These are phyloP conservation scores for Eucalyptus guilfoylei DNA, from an alignment of 345 rosid species.

Conservation along the genomic window DNA sequence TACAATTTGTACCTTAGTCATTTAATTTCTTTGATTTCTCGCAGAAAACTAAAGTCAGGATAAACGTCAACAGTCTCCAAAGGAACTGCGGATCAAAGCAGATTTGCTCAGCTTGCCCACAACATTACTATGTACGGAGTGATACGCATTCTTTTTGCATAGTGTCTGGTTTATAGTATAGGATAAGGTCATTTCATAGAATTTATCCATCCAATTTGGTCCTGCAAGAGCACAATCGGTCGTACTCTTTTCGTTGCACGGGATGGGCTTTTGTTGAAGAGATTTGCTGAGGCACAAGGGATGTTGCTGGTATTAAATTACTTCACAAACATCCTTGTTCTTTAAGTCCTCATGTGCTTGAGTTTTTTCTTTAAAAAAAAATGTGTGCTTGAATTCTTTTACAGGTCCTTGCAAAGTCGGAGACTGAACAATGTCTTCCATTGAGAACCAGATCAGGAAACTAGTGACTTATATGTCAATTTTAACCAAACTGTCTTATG, in stretches of 20 bases:
- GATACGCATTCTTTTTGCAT: not conserved
- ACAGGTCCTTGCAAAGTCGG: not conserved
- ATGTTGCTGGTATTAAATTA: not conserved
- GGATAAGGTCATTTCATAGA: not conserved
- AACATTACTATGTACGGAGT: not conserved
- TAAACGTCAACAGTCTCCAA: not conserved
- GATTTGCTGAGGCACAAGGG: not conserved
- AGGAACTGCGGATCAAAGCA: not conserved
- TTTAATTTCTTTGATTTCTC: not conserved
- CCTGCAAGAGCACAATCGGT: not conserved
- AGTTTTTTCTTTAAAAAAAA: accelerated
- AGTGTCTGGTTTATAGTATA: not conserved
- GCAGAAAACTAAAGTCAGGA: not conserved
- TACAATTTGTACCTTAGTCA: too few relatives aligned
- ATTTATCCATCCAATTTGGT: not conserved
- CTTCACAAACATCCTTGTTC: not conserved
- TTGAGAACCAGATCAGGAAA: not conserved
- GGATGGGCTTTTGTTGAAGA: not conserved
- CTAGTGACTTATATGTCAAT: too few relatives aligned
- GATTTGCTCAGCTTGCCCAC: not conserved
- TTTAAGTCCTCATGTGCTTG: not conserved
- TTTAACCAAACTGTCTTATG: too few relatives aligned
- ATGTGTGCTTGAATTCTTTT: not conserved
- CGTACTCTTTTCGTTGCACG: not conserved
- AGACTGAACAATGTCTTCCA: not conserved